Percentiles rank a stretch among this genome's conserved stretches.
Conservation (phyloP, 2,329 filamentous ascomycete species). For the Fusarium albidum region DNA sequence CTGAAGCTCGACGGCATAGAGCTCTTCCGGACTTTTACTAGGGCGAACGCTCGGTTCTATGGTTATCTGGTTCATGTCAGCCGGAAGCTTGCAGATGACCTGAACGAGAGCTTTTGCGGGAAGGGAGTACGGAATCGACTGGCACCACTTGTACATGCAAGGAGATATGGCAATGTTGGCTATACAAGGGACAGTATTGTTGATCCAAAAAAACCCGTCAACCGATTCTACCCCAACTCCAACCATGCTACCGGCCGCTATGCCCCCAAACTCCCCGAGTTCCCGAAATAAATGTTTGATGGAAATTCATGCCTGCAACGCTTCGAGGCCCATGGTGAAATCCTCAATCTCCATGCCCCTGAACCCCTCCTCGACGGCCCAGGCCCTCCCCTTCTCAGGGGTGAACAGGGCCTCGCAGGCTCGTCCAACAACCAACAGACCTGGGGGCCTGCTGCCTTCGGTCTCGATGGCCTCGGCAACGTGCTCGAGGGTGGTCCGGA, state of each 20-base stretch:
- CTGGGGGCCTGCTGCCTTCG: slow-evolving; percentile 88
- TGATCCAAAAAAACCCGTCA: neutral
- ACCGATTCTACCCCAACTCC: slow-evolving; percentile 27
- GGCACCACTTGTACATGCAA: neutral
- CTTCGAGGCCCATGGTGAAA: slow-evolving; percentile 35
- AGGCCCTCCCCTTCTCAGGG: slow-evolving; percentile 66
- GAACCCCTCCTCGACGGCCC: slow-evolving; percentile 91
- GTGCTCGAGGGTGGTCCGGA: slow-evolving; percentile 82
- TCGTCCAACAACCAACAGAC: slow-evolving; percentile 83
- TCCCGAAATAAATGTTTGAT: neutral
- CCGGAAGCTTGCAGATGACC: neutral
- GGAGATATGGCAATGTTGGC: neutral
- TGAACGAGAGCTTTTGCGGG: neutral
- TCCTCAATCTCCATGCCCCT: slow-evolving; percentile 68
- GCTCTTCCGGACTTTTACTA: neutral
- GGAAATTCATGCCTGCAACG: slow-evolving; percentile 29
- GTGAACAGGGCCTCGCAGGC: slow-evolving; percentile 81
- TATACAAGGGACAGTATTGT: neutral
- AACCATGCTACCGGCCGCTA: slow-evolving; percentile 23
- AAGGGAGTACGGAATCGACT: slow-evolving; percentile 3
- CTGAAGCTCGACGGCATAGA: neutral
- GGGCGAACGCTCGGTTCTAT: too few relatives aligned
- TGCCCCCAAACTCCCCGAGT: slow-evolving; percentile 24
- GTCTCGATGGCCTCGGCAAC: slow-evolving; percentile 86
- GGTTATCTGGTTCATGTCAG: neutral